Conservation (phyloP, 1,284 basidiomycete genomes). For the Veloboletus limbatus region DNA sequence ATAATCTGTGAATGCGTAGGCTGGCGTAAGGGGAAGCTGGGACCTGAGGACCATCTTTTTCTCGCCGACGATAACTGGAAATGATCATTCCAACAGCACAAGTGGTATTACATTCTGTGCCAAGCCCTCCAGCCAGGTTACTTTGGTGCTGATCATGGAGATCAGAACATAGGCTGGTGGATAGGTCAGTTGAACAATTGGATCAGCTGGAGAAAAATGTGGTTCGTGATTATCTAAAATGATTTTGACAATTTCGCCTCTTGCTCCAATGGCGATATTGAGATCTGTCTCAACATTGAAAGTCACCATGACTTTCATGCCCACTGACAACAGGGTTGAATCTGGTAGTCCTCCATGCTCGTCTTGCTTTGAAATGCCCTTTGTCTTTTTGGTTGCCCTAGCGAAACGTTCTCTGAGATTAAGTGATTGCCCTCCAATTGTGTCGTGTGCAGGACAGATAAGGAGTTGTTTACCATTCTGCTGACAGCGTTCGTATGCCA, state of each 20-base stretch:
- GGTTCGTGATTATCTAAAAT: slow-evolving; percentile 3
- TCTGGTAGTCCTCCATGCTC: neutral
- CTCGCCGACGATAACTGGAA: neutral
- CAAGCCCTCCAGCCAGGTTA: neutral
- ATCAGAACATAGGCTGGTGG: neutral
- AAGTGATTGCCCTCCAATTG: neutral
- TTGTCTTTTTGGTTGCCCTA: too few species aligned
- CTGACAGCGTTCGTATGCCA: neutral
- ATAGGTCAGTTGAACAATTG: neutral
- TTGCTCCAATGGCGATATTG: slow-evolving; percentile 21
- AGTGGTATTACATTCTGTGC: neutral
- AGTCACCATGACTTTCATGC: slow-evolving; percentile 18
- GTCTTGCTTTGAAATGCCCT: neutral
- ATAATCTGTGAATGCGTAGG: slow-evolving; percentile 32
- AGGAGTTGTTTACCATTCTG: neutral
- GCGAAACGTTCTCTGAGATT: too few species aligned
- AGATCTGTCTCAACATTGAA: slow-evolving; percentile 23
- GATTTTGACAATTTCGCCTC: neutral
- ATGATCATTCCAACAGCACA: neutral
- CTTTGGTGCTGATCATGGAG: neutral
- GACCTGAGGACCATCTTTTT: neutral
- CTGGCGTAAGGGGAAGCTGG: neutral
- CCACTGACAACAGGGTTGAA: slow-evolving; percentile 2
- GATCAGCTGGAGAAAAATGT: neutral
- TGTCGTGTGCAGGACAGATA: neutral